These are phyloP conservation scores for Mortierella alpina DNA, from an alignment of 192 early-diverging fungal genomes.

Conservation along the genomic window DNA sequence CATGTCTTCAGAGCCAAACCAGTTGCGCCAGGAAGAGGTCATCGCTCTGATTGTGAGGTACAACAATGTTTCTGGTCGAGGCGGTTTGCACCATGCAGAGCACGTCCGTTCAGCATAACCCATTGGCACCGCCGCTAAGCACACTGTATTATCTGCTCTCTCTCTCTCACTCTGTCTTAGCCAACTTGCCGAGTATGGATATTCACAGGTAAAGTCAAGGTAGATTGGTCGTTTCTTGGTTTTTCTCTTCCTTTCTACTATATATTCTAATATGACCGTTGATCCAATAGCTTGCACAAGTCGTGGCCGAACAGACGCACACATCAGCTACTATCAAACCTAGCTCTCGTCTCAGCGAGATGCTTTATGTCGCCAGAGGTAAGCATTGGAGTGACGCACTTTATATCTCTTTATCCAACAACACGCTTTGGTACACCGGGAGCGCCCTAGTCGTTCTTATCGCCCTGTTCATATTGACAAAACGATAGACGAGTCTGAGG, in stretches of 20 bases:
- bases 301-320: conserved; percentile 74
- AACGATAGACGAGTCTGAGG: conserved; percentile 43
- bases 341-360: conserved; percentile 69
- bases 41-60: conserved; percentile 47
- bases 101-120: background rate
- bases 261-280: no score
- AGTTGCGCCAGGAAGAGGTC: conserved; percentile 47
- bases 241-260: background rate
- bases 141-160: background rate
- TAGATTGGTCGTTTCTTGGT: background rate
- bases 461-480: no score
- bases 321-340: conserved; percentile 68
- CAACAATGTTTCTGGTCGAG: background rate
- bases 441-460: no score
- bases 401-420: background rate
- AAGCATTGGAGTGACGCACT: background rate
- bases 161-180: conserved; percentile 17
- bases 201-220: conserved; percentile 31
- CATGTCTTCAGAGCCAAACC: conserved; percentile 31
- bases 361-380: conserved; percentile 70
- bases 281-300: conserved; percentile 61
- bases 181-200: conserved; percentile 58
- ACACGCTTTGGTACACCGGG: no score
- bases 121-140: background rate
- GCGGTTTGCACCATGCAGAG: background rate